phyloP scores from a whole-genome alignment of 495 filamentous ascomycete species.

The Jackrogersella multiformis region DNA sequence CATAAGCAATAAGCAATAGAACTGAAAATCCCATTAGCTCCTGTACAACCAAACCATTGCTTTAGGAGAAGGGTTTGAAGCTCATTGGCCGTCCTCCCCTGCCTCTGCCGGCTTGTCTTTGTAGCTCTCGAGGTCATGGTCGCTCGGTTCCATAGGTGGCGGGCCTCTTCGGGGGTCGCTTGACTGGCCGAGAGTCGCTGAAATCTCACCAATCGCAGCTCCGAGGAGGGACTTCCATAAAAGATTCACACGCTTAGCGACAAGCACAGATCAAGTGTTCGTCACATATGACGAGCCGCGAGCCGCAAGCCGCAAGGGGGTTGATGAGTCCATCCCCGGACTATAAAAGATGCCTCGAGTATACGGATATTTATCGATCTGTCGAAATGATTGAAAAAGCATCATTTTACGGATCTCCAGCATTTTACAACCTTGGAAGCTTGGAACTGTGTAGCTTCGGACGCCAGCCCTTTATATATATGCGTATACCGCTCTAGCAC shows the following conservation, averaged over 20 bases:
- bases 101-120: slow-evolving; percentile 31
- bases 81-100: slow-evolving; percentile 41
- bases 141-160: slow-evolving; percentile 34
- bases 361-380: slow-evolving; percentile 15
- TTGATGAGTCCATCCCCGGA: slow-evolving; percentile 21
- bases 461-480: slow-evolving; percentile 40
- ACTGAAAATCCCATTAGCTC: slow-evolving; percentile 44
- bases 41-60: slow-evolving; percentile 36
- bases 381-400: slow-evolving; percentile 22
- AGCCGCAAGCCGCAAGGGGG: slow-evolving; percentile 44
- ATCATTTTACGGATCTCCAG: slow-evolving; percentile 28
- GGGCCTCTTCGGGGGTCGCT: slow-evolving; percentile 36
- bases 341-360: slow-evolving; percentile 28
- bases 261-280: slow-evolving; percentile 53
- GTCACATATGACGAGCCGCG: slow-evolving; percentile 46
- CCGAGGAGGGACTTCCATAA: slow-evolving; percentile 30
- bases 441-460: slow-evolving; percentile 33
- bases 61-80: slow-evolving; percentile 28
- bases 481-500: slow-evolving; percentile 33
- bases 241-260: slow-evolving; percentile 40
- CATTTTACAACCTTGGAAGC: slow-evolving; percentile 24
- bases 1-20: slow-evolving; percentile 36
- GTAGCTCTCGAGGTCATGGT: slow-evolving; percentile 36
- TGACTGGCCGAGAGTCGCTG: slow-evolving; percentile 44
- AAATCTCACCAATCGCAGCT: slow-evolving; percentile 48